phyloP scores from a whole-genome alignment of 495 filamentous ascomycete genomes.

The Peziza echinospora region DNA sequence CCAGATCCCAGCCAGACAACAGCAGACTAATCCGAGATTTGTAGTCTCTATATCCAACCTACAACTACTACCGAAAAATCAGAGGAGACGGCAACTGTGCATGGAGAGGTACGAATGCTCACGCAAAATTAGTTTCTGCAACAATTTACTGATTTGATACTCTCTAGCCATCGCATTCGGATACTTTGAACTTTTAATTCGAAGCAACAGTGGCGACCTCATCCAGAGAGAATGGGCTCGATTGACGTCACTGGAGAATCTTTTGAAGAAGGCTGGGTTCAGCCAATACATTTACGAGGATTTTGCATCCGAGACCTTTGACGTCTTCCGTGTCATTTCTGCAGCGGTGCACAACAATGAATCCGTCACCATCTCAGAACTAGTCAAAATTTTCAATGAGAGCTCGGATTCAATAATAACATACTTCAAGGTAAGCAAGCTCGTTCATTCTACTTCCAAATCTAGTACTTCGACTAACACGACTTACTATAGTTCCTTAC shows the following conservation, averaged over 20 bases:
- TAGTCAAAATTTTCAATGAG: conserved; percentile 59
- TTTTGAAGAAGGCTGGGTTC: conserved; percentile 50
- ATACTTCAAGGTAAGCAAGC: conserved; percentile 35
- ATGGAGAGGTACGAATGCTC: conserved; percentile 86
- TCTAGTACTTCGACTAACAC: conserved; percentile 1
- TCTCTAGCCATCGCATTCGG: conserved; percentile 63
- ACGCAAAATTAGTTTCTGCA: conserved; percentile 1
- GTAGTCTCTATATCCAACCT: conserved; percentile 61
- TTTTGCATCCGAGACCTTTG: conserved; percentile 54
- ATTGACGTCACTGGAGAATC: conserved; percentile 44
- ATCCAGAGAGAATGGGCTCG: conserved; percentile 47
- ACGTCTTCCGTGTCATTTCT: conserved; percentile 37
- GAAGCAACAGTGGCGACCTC: conserved; percentile 37
- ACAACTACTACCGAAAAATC: conserved; percentile 69
- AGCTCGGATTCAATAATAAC: conserved; percentile 51
- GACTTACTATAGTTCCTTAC: conserved; percentile 52
- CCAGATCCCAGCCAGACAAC: conserved; percentile 4
- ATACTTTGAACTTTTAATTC: conserved; percentile 72
- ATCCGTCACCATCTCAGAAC: conserved; percentile 34
- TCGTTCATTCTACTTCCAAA: not conserved
- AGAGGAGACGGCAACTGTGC: conserved; percentile 91
- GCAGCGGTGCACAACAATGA: conserved; percentile 29
- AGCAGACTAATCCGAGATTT: conserved; percentile 1
- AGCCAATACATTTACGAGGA: conserved; percentile 51
- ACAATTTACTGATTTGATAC: conserved; percentile 9